Evolutionary conservation across 1,284 basidiomycete genomes (phyloP).

Genomic region (Hypsizygus ulmarius): DNA sequence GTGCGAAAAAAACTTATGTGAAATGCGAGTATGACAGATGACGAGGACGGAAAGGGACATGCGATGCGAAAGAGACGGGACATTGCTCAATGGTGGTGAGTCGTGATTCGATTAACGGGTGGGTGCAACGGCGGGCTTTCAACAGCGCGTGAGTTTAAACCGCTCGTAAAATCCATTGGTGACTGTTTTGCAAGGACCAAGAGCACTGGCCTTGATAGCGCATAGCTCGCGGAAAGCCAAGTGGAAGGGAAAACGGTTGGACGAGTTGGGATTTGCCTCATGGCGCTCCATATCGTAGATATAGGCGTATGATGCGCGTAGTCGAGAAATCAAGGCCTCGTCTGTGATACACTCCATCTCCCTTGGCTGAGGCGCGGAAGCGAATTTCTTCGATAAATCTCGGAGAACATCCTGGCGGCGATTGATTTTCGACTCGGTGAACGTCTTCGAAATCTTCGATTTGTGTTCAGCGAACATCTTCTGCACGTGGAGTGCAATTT

Average conservation of each 20-base stretch:
- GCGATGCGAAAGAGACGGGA: not conserved
- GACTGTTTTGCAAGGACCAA: slow-evolving; percentile 24
- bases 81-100: no score
- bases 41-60: not conserved
- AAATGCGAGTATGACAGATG: no score
- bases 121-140: not conserved
- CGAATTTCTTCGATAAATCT: slow-evolving; percentile 23
- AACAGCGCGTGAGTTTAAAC: slow-evolving; percentile 22
- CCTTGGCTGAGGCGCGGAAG: slow-evolving; percentile 18
- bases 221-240: slow-evolving; percentile 28
- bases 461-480: slow-evolving; percentile 19
- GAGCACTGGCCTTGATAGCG: slow-evolving; percentile 24
- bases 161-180: slow-evolving; percentile 25
- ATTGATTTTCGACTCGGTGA: slow-evolving; percentile 15
- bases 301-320: slow-evolving; percentile 28
- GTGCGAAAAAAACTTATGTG: no score
- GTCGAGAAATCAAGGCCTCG: slow-evolving; percentile 20
- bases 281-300: slow-evolving; percentile 19
- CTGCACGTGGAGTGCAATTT: slow-evolving; percentile 26
- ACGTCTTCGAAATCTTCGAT: slow-evolving; percentile 1
- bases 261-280: not conserved
- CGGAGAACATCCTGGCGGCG: slow-evolving; percentile 30
- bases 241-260: slow-evolving; percentile 26
- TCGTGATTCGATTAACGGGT: no score
- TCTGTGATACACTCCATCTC: slow-evolving; percentile 24